Base-by-base conservation (phyloP, 179 eudicot species). In the Silene vulgaris region DNA sequence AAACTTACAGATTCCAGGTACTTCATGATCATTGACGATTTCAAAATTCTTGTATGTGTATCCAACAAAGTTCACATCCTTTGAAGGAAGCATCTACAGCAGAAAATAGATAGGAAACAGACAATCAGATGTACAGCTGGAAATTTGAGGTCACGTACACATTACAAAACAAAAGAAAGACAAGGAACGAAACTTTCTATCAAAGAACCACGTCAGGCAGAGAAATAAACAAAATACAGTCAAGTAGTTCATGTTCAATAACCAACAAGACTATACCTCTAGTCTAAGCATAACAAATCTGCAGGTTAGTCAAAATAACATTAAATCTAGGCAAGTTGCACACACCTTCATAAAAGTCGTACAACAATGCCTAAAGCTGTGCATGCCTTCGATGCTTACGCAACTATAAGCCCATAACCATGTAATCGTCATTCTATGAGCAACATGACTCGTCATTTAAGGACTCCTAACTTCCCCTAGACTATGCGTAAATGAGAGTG, bases 1-100 rank as follows among this genome's bases (percentile, higher is more conserved):
- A 75, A 17, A 13, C 65, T 67, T 82, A 93, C 98, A 93, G 81
- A 93, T 91, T 80, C 98, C 98, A 72, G 96, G 97, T 67, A 91
- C 96, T 90, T 91, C 96, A 85, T 90, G 90, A 73, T 91, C 98
- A 80, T 93, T 91, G 74, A 93, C 96, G 45, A 93, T 90, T 87
- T 93, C 97, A 45, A 91, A 93, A 82, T 93, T 93, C 86, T 93
- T 93, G 82, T 93, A 93, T 0, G 98, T 93, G 84, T 93, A 93
- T 43, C 98, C 98, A 21, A 93, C 98, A 69, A 93, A 93, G 84
- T 93, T 93, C 71, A 93, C 82, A 80, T 93, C 97, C 89, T 93
- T 93, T 69, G 96, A 88, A 57, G 98, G 92, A 69, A 91, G 91
- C 97, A 93, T 93, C 96, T 93, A 90, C 77, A 82, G 52, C 73